Conservation (phyloP, 805 yeast species). For the Starmerella ratchasimensis region DNA sequence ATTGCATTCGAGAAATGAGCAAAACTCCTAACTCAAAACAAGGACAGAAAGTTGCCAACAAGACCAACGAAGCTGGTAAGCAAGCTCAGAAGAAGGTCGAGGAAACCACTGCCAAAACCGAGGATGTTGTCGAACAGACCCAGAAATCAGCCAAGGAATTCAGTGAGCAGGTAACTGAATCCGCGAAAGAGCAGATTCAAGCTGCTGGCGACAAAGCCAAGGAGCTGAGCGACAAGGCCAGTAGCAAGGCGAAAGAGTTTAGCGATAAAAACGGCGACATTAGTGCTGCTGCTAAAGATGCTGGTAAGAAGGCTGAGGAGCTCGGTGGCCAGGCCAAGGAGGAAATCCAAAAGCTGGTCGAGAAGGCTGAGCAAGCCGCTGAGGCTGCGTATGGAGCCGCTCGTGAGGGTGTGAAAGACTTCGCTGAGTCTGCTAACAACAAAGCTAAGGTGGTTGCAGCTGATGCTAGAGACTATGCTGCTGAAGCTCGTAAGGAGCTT, state of each 20-base stretch:
- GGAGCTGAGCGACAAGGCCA: too few species aligned
- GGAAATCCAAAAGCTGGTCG: background rate
- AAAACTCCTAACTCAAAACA: too few species aligned
- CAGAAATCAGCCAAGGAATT: too few species aligned
- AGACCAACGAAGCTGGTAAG: too few species aligned
- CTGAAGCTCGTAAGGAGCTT: constrained; percentile 14
- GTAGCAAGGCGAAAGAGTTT: too few species aligned
- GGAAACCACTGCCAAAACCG: too few species aligned
- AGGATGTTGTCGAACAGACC: too few species aligned
- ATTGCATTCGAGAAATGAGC: background rate
- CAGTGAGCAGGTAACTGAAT: too few species aligned
- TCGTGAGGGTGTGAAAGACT: constrained; percentile 11
- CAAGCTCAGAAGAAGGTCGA: background rate
- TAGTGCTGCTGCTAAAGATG: too few species aligned
- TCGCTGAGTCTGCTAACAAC: constrained; percentile 17
- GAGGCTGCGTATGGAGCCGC: constrained; percentile 7
- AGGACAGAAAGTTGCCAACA: background rate
- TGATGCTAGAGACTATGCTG: constrained; percentile 9
- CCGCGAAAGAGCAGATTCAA: too few species aligned
- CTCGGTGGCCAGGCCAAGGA: constrained; percentile 2
- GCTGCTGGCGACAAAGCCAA: too few species aligned
- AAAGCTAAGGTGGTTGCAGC: constrained; percentile 11
- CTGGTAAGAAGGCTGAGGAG: constrained; percentile 3
- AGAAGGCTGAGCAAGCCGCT: constrained; percentile 5
- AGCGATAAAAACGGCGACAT: too few species aligned